A percentile compares a stretch with the other conserved stretches of the same genome.
phyloP scores from a whole-genome alignment of 2,329 filamentous ascomycete species.

The Trichoderma hamatum region DNA sequence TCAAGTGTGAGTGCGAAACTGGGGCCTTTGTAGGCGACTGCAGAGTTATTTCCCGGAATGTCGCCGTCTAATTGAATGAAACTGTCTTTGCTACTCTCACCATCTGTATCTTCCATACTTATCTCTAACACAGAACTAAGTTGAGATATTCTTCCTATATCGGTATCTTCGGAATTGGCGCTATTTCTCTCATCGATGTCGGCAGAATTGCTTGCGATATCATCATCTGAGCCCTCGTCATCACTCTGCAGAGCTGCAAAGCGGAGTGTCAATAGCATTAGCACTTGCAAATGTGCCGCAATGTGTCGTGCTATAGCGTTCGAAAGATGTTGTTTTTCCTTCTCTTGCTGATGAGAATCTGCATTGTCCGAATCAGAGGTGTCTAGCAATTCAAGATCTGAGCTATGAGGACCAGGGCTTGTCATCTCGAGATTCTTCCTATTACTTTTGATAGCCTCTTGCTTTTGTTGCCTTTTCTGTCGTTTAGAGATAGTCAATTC shows the following conservation, averaged over 20 bases:
- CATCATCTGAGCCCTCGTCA: background rate
- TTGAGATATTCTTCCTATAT: conserved; percentile 5
- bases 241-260: conserved; percentile 12
- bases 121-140: background rate
- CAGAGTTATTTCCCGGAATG: background rate
- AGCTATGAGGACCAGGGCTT: background rate
- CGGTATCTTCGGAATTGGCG: background rate
- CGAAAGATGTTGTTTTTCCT: background rate
- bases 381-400: background rate
- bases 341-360: background rate
- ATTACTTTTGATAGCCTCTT: background rate
- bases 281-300: conserved; percentile 24
- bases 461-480: background rate
- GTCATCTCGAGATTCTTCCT: background rate
- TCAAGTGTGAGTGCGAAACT: no score
- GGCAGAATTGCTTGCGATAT: conserved; percentile 13
- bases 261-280: conserved; percentile 26
- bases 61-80: background rate
- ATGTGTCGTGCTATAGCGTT: conserved; percentile 18
- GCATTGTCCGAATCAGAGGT: background rate
- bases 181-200: conserved; percentile 17
- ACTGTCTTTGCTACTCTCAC: background rate
- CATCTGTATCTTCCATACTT: background rate
- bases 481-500: background rate
- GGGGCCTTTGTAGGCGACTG: background rate